Conservation (phyloP, 2,329 filamentous ascomycete species). For the Penicillium olsonii region DNA sequence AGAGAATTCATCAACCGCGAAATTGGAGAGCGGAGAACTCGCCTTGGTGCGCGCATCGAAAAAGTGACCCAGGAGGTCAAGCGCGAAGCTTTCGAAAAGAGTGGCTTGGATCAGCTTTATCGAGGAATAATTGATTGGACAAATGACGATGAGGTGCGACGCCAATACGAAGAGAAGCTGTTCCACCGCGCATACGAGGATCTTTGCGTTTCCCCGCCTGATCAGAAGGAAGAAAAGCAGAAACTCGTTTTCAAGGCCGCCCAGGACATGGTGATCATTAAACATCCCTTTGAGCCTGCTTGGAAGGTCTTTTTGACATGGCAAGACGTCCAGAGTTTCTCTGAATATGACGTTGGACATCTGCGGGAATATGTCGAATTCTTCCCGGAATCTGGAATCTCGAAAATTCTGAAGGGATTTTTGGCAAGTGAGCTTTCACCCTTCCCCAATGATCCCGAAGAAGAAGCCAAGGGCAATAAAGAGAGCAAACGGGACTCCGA, state of each 20-base stretch:
- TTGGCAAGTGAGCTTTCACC: conserved; percentile 81
- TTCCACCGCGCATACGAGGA: conserved; percentile 78
- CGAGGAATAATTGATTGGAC: conserved; percentile 87
- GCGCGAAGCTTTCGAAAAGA: conserved; percentile 74
- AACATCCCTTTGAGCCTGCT: conserved; percentile 82
- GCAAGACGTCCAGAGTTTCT: conserved; percentile 73
- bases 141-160: conserved; percentile 77
- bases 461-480: conserved; percentile 32
- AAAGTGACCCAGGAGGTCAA: conserved; percentile 88
- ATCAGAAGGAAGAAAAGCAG: conserved; percentile 70
- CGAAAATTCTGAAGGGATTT: conserved; percentile 79
- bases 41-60: conserved; percentile 78
- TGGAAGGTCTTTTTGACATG: conserved; percentile 93
- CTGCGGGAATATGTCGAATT: conserved; percentile 77
- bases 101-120: conserved; percentile 78
- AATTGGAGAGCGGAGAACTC: conserved; percentile 83
- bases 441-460: conserved; percentile 62
- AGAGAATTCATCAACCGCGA: conserved; percentile 85
- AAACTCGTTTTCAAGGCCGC: conserved; percentile 74
- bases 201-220: conserved; percentile 66
- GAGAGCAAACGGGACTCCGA: conserved; percentile 39
- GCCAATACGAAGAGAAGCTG: conserved; percentile 87
- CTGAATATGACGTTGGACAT: conserved; percentile 76
- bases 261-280: conserved; percentile 93
- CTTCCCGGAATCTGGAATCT: conserved; percentile 81